Evolutionary conservation across 2,329 filamentous ascomycete genomes (phyloP).

Genomic region (Neopestalotiopsis rosae): DNA sequence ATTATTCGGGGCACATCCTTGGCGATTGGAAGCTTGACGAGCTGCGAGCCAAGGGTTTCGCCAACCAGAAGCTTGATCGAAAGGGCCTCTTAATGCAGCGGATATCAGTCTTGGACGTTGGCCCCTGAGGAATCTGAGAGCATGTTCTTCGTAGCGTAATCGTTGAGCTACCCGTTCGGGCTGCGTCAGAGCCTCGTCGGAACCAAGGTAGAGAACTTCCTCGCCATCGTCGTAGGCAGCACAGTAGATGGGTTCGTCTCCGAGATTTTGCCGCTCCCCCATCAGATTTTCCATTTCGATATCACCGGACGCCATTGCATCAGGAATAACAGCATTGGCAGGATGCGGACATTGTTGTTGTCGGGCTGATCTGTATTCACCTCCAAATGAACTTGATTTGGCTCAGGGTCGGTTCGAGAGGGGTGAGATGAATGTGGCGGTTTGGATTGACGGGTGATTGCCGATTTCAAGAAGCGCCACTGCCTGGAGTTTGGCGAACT

Average conservation of each 20-base stretch:
- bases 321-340: not conserved
- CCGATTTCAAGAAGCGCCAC: not conserved
- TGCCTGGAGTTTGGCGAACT: not conserved
- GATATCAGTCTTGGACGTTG: slow-evolving; percentile 62
- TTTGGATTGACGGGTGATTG: not conserved
- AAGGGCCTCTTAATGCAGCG: slow-evolving; percentile 66
- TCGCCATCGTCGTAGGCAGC: slow-evolving; percentile 43
- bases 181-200: slow-evolving; percentile 61
- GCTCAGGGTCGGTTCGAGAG: not conserved
- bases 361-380: not conserved
- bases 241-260: slow-evolving; percentile 52
- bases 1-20: slow-evolving; percentile 14
- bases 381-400: not conserved
- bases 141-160: slow-evolving; percentile 63
- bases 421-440: not conserved
- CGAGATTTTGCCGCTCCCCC: slow-evolving; percentile 23
- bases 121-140: slow-evolving; percentile 62
- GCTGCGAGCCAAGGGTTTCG: slow-evolving; percentile 55
- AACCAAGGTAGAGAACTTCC: slow-evolving; percentile 60
- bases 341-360: slow-evolving; percentile 7
- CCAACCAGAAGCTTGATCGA: slow-evolving; percentile 56
- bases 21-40: not conserved
- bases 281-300: not conserved
- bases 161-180: slow-evolving; percentile 53
- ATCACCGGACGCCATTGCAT: slow-evolving; percentile 1